Conservation (phyloP, 73 alveolate species). For the Durusdinium trenchii region DNA sequence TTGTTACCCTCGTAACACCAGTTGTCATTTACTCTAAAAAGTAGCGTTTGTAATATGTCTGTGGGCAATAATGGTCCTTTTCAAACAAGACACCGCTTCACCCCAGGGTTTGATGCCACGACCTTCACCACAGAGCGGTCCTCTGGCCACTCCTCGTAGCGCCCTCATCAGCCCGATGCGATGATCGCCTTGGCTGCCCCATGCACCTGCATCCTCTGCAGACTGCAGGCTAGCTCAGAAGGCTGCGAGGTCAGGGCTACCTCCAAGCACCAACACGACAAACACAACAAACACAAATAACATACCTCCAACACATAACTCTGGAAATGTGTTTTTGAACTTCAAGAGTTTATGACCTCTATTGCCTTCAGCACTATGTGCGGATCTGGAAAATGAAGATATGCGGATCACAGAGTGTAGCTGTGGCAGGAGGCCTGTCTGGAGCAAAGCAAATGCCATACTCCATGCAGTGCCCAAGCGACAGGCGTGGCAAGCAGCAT, state of each 20-base stretch:
- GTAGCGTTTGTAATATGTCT: too few species aligned
- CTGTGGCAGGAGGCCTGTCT: not conserved
- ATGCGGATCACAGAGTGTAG: not conserved
- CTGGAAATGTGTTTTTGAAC: not conserved
- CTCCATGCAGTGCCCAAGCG: constrained; percentile 37
- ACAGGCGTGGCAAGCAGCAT: constrained; percentile 61
- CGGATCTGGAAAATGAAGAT: not conserved
- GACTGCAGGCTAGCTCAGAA: constrained; percentile 35
- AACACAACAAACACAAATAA: not conserved
- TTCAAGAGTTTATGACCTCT: too few species aligned
- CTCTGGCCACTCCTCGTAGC: constrained; percentile 21
- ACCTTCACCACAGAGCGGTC: constrained; percentile 37
- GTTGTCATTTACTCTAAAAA: too few species aligned
- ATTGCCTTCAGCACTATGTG: too few species aligned
- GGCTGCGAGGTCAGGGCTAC: constrained; percentile 35
- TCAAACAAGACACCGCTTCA: constrained; percentile 10
- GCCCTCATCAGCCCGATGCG: constrained; percentile 14
- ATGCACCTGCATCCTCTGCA: constrained; percentile 67
- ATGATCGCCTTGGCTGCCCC: not conserved
- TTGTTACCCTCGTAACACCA: too few species aligned
- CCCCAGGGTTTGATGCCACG: constrained; percentile 24
- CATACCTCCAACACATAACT: not conserved
- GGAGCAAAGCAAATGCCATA: constrained; percentile 45
- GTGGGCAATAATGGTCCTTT: too few species aligned
- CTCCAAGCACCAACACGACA: not conserved